These are phyloP conservation scores for Malassezia nana DNA, from an alignment of 1,284 basidiomycete genomes.

Conservation along the genomic window DNA sequence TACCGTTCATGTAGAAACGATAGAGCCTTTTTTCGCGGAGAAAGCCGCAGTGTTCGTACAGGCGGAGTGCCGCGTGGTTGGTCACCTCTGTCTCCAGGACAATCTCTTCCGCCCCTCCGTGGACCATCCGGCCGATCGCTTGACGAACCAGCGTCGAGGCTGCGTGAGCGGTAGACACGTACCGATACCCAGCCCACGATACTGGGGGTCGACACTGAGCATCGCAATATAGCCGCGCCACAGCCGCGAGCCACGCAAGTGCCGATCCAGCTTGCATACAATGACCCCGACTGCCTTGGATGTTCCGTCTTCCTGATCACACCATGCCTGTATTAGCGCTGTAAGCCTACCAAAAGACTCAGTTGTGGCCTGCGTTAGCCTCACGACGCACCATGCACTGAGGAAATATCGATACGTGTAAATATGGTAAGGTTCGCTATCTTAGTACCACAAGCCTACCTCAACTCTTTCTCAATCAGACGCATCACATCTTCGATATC, in stretches of 20 bases:
- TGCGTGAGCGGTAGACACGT: constrained; percentile 44
- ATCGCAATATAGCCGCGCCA: constrained; percentile 95
- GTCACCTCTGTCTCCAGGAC: constrained; percentile 95
- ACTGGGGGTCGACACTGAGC: constrained; percentile 53
- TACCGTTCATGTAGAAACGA: constrained; percentile 84
- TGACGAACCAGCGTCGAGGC: constrained; percentile 54
- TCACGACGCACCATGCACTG: constrained; percentile 61
- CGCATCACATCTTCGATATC: constrained; percentile 25
- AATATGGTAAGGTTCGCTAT: constrained; percentile 83
- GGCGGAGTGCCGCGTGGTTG: constrained; percentile 70
- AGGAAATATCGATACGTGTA: constrained; percentile 64
- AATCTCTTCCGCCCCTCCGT: constrained; percentile 50
- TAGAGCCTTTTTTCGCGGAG: constrained; percentile 87
- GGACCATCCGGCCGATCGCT: constrained; percentile 9
- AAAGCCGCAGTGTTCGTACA: constrained; percentile 88
- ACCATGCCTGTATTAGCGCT: background rate
- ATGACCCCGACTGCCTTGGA: constrained; percentile 60
- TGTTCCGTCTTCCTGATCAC: background rate
- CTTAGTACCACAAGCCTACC: constrained; percentile 1
- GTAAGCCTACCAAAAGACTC: constrained; percentile 63
- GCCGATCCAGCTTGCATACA: constrained; percentile 86
- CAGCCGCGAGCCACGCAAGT: constrained; percentile 54
- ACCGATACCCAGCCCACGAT: constrained; percentile 67
- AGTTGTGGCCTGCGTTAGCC: constrained; percentile 58
- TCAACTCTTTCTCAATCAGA: constrained; percentile 50